Percentiles rank a stretch among this genome's conserved stretches.
Conservation (phyloP, 2,329 filamentous ascomycete genomes). For the Aspergillus luchuensis region DNA sequence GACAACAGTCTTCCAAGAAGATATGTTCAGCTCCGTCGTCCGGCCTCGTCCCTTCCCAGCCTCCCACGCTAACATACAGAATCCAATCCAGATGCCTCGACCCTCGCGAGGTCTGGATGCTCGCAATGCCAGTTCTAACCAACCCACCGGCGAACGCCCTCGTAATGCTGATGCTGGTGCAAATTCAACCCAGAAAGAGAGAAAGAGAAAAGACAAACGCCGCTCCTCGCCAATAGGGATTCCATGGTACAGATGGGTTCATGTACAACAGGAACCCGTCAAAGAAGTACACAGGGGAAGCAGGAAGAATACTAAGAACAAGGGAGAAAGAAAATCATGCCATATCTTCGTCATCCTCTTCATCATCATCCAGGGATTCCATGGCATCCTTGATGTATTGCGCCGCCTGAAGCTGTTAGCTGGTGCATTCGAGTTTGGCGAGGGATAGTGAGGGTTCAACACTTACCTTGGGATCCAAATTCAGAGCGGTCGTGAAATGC, state of each 20-base stretch:
- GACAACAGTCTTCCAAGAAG: constrained; percentile 16
- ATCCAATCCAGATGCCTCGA: constrained; percentile 27
- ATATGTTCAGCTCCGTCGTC: constrained; percentile 25
- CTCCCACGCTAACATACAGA: constrained; percentile 42
- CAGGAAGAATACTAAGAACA: constrained; percentile 22
- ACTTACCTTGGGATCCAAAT: constrained; percentile 89
- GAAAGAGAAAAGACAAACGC: constrained; percentile 17
- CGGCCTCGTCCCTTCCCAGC: constrained; percentile 22
- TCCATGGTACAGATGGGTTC: too few species aligned
- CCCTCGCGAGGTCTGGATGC: constrained; percentile 27
- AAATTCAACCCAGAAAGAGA: constrained; percentile 20
- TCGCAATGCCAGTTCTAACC: constrained; percentile 30
- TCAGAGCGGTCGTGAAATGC: constrained; percentile 92
- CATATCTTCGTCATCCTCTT: constrained; percentile 62
- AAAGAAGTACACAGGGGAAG: constrained; percentile 10
- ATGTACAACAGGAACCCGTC: background rate
- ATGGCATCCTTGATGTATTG: constrained; percentile 96
- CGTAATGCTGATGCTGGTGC: constrained; percentile 29
- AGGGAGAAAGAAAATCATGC: constrained; percentile 34
- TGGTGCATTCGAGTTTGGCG: constrained; percentile 11
- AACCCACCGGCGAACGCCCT: constrained; percentile 29
- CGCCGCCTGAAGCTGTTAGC: constrained; percentile 64
- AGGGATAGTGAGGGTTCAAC: background rate
- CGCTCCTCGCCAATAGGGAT: constrained; percentile 20
- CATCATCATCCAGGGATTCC: constrained; percentile 76